Evolutionary conservation across 1,284 basidiomycete genomes (phyloP), one percentile per base, ranked within the genome.

Genomic region (Leccinum holopus): DNA sequence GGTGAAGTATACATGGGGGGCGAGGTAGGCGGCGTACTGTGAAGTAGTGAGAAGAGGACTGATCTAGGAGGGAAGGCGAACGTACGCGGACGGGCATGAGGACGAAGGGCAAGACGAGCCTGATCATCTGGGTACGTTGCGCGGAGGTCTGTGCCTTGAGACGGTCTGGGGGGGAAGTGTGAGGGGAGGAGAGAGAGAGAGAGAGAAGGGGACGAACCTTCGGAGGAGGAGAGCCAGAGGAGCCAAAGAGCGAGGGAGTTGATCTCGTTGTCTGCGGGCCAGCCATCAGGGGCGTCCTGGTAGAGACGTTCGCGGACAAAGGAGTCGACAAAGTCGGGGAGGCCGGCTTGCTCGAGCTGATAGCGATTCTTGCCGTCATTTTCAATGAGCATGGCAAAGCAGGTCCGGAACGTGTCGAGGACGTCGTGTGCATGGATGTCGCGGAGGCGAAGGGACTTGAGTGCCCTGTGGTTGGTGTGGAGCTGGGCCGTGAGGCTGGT

Each of bases 351-450:
- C 58, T 82, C 77, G 57, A 93, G 81, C 71, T 89, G 88, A 3
- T 70, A 74, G 30, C 81, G 75, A 71, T 94, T 94, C 74, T 83
- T 84, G 35, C 88, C 90, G 72, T 94, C 87, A 78, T 91, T 88
- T 70, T 93, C 91, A 7, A 86, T 75, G 68, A 90, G 72, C 82
- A 93, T 86, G 58, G 90, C 69, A 66, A 86, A 87, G 0, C 83
- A 79, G 0, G 77, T 78, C 79, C 84, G 85, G 10, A 74, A 72
- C 0, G 73, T 57, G 0, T 49, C 21, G 9, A 91, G 75, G 66
- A 87, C 75, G n/a, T 77, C 71, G 18, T 74, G 67, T 11, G 82
- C 72, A 47, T 63, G 67, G 55, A 83, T 73, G 64, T 82, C 73
- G 18, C 73, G 73, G 2, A 65, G 35, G 12, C 81, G 78, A 39